phyloP scores from a whole-genome alignment of 2,329 filamentous ascomycete species.

The Cryphonectria nitschkei region DNA sequence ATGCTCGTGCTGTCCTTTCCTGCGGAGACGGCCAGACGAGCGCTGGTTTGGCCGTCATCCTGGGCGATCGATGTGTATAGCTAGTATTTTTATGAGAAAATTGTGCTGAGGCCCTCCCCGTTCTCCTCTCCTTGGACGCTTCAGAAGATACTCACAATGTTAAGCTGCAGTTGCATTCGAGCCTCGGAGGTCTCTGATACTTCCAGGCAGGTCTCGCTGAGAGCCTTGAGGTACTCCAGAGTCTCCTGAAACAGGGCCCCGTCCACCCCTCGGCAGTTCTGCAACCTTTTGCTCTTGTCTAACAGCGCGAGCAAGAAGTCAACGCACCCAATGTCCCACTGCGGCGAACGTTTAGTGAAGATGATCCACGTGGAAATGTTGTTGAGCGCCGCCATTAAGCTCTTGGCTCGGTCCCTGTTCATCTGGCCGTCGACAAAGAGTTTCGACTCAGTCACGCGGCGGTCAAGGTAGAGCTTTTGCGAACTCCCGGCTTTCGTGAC shows the following conservation, averaged over 20 bases:
- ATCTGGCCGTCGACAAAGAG: conserved; percentile 9
- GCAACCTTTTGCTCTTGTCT: background rate
- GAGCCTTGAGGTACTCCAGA: background rate
- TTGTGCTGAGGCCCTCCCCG: background rate
- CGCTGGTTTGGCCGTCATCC: conserved; percentile 11
- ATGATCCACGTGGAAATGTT: conserved; percentile 1
- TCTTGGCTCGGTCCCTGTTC: background rate
- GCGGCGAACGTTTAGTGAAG: conserved; percentile 6
- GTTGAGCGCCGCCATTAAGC: background rate
- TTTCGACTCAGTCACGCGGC: background rate
- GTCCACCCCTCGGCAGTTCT: background rate
- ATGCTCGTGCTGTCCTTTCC: conserved; percentile 15
- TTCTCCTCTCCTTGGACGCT: too few species aligned
- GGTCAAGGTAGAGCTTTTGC: background rate
- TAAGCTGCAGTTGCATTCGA: conserved; percentile 6
- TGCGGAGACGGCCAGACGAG: conserved; percentile 2
- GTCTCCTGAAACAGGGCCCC: background rate
- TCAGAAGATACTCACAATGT: background rate
- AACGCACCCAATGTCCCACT: conserved; percentile 8
- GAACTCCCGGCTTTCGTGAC: conserved; percentile 5
- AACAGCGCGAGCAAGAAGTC: background rate
- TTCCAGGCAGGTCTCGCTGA: background rate
- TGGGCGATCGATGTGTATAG: conserved; percentile 13
- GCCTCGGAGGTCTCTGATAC: background rate
- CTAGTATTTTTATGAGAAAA: background rate